These are phyloP conservation scores for Actinomortierella ambigua DNA, from an alignment of 371 early-diverging fungal genomes.

Conservation along the genomic window DNA sequence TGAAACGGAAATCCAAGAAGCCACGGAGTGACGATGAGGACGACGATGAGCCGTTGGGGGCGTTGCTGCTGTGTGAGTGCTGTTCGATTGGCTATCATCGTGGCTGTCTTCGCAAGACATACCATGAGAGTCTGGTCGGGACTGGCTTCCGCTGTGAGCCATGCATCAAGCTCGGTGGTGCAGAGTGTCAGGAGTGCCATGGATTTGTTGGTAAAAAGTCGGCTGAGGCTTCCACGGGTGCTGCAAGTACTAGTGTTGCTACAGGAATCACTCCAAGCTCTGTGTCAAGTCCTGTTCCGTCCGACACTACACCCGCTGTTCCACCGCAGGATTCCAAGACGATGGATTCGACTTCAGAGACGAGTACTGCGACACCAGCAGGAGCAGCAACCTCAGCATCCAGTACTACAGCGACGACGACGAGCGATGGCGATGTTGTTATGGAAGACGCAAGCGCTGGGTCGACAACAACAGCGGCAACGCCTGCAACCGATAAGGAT, in stretches of 20 bases:
- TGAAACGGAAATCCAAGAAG: slow-evolving; percentile 44
- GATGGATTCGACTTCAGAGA: too few relatives aligned
- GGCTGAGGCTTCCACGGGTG: neutral
- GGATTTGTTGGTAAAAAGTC: slow-evolving; percentile 32
- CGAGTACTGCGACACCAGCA: neutral
- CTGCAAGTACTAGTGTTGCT: slow-evolving; percentile 4
- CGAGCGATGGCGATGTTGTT: slow-evolving; percentile 7
- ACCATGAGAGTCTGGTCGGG: slow-evolving; percentile 30
- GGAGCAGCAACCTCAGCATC: slow-evolving; percentile 10
- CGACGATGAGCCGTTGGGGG: slow-evolving; percentile 40
- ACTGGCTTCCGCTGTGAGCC: slow-evolving; percentile 45
- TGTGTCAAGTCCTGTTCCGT: neutral
- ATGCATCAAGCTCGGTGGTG: slow-evolving; percentile 37
- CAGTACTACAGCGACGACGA: slow-evolving; percentile 9
- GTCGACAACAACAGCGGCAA: neutral
- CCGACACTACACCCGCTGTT: neutral
- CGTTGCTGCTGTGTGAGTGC: slow-evolving; percentile 50
- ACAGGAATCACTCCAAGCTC: neutral
- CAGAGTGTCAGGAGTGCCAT: slow-evolving; percentile 40
- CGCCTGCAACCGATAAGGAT: slow-evolving; percentile 1
- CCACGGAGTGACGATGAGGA: slow-evolving; percentile 40
- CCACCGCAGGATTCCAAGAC: too few relatives aligned
- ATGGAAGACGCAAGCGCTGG: slow-evolving; percentile 10
- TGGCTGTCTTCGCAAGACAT: slow-evolving; percentile 45
- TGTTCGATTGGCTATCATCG: slow-evolving; percentile 52